These are phyloP conservation scores for Bipolaris victoriae DNA, from an alignment of 2,329 filamentous ascomycete genomes.

Conservation along the genomic window DNA sequence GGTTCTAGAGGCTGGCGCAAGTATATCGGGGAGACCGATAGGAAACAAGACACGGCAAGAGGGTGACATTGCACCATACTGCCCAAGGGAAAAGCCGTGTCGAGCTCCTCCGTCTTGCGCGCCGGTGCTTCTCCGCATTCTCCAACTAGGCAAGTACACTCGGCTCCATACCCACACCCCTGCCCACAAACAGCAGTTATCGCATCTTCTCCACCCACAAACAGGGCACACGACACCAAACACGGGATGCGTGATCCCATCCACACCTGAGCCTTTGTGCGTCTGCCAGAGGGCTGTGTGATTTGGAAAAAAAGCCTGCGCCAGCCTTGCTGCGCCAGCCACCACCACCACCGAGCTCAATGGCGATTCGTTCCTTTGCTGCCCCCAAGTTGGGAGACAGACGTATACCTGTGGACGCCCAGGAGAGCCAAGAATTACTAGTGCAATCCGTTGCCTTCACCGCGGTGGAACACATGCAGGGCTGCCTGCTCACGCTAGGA, in stretches of 20 bases:
- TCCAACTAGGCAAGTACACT: conserved; percentile 1
- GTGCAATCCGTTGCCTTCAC: conserved; percentile 17
- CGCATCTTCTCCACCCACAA: conserved; percentile 10
- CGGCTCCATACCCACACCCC: conserved; percentile 5
- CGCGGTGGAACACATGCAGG: conserved; percentile 17
- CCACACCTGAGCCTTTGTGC: background rate
- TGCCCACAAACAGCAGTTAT: conserved; percentile 10
- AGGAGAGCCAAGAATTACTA: conserved; percentile 17
- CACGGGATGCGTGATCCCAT: background rate
- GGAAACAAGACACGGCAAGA: conserved; percentile 7
- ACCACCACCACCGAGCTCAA: conserved; percentile 6
- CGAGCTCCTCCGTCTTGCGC: background rate
- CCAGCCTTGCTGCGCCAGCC: conserved; percentile 10
- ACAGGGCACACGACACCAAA: conserved; percentile 9
- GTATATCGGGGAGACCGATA: conserved; percentile 33
- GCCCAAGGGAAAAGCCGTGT: background rate
- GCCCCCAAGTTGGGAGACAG: conserved; percentile 14
- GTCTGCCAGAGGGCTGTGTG: conserved; percentile 1
- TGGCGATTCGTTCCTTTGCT: conserved; percentile 11
- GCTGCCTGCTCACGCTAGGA: conserved; percentile 27
- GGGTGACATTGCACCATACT: background rate
- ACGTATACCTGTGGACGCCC: conserved; percentile 14
- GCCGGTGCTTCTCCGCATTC: conserved; percentile 1
- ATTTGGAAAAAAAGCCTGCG: background rate
- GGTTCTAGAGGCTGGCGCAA: conserved; percentile 11